phyloP scores from a whole-genome alignment of 225 moss, liverwort and hornwort genomes.

The Thuidium tamariscinum region DNA sequence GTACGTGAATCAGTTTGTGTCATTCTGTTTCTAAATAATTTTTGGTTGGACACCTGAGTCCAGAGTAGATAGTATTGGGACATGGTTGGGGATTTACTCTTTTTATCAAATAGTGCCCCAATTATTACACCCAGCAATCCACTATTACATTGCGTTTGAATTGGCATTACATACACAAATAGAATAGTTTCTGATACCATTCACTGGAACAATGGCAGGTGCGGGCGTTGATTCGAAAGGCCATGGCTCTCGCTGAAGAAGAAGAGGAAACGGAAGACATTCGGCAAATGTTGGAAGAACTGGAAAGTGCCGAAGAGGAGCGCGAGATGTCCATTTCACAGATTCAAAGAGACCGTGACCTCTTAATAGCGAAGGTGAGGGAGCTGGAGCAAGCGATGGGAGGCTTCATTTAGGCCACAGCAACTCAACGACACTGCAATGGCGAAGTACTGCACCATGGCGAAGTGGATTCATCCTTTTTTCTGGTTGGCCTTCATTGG shows the following conservation, averaged over 20 bases:
- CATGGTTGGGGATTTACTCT: neutral
- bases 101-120: neutral
- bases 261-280: slow-evolving; percentile 54
- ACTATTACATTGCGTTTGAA: neutral
- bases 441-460: neutral
- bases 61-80: neutral
- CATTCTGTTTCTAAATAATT: neutral
- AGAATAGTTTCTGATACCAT: neutral
- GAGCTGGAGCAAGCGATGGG: slow-evolving; percentile 58
- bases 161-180: neutral
- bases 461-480: neutral
- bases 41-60: neutral
- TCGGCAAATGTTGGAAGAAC: slow-evolving; percentile 44
- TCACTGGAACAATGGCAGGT: slow-evolving; percentile 15
- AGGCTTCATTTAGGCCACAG: slow-evolving; percentile 18
- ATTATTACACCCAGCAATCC: neutral
- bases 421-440: neutral
- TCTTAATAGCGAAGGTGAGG: slow-evolving; percentile 41
- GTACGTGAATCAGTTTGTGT: slow-evolving; percentile 11
- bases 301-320: slow-evolving; percentile 51
- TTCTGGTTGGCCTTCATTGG: neutral
- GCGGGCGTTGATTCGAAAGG: slow-evolving; percentile 37
- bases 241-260: slow-evolving; percentile 48
- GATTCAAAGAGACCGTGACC: slow-evolving; percentile 49
- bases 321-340: slow-evolving; percentile 36